A percentile compares a stretch with the other conserved stretches of the same genome.
phyloP scores from a whole-genome alignment of 2,329 filamentous ascomycete genomes.

The Cytospora leucostoma region DNA sequence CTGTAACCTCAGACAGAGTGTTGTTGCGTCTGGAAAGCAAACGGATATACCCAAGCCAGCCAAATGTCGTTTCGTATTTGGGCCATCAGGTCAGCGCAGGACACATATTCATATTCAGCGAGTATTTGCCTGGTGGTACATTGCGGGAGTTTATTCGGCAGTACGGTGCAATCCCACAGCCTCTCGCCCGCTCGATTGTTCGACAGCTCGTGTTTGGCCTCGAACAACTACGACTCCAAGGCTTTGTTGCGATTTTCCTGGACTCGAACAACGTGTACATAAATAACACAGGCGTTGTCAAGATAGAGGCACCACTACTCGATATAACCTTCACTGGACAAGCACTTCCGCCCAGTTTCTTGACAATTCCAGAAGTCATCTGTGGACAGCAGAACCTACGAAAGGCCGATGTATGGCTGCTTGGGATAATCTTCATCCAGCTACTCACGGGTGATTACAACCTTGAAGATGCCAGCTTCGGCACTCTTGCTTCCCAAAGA shows the following conservation, averaged over 20 bases:
- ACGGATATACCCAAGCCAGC: background rate
- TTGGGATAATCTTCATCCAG: slow-evolving; percentile 17
- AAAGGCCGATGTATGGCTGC: slow-evolving; percentile 20
- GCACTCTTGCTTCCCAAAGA: background rate
- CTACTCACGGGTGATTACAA: slow-evolving; percentile 1
- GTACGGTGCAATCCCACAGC: slow-evolving; percentile 1
- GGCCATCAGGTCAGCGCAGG: slow-evolving; percentile 7
- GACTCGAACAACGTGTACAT: slow-evolving; percentile 3
- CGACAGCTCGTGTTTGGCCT: slow-evolving; percentile 10
- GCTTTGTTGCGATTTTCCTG: background rate
- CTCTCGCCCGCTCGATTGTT: slow-evolving; percentile 6
- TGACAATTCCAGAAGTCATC: slow-evolving; percentile 3
- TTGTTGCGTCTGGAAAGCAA: background rate
- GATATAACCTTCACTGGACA: background rate
- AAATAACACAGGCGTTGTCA: slow-evolving; percentile 4
- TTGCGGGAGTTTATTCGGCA: slow-evolving; percentile 2
- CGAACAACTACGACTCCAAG: slow-evolving; percentile 6
- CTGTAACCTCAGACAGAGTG: background rate
- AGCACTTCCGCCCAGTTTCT: background rate
- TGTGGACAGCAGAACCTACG: background rate
- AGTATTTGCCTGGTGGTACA: slow-evolving; percentile 9
- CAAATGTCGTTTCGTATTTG: slow-evolving; percentile 12
- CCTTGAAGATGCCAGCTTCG: background rate
- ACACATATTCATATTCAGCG: background rate
- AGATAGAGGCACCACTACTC: slow-evolving; percentile 21